phyloP scores from a whole-genome alignment of 805 yeast species.

The Cyberlindnera euphorbiiphila region DNA sequence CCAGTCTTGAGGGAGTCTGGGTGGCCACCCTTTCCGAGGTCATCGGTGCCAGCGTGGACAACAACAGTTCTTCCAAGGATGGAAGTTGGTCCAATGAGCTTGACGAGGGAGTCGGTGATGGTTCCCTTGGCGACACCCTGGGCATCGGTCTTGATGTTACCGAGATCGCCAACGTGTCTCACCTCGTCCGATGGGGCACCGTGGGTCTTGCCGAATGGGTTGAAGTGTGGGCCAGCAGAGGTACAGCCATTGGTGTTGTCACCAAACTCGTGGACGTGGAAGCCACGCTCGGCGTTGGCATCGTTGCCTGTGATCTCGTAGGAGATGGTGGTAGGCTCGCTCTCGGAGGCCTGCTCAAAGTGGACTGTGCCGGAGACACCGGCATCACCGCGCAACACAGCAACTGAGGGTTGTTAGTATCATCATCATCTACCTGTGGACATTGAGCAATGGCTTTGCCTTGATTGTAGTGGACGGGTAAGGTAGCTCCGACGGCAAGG shows the following conservation, averaged over 20 bases:
- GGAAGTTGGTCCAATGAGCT: constrained; percentile 82
- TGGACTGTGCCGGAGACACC: constrained; percentile 82
- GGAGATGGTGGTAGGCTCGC: constrained; percentile 77
- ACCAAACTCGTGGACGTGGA: constrained; percentile 98
- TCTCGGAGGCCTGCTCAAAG: constrained; percentile 79
- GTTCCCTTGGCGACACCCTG: constrained; percentile 90
- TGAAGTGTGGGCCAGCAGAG: constrained; percentile 96
- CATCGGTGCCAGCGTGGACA: constrained; percentile 89
- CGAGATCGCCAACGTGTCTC: constrained; percentile 95
- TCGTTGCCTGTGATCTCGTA: constrained; percentile 91
- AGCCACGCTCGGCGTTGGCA: constrained; percentile 86
- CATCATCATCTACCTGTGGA: too few species aligned
- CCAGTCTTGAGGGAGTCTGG: constrained; percentile 92
- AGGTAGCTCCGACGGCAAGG: too few species aligned
- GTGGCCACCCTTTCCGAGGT: constrained; percentile 91
- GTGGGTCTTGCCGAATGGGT: constrained; percentile 84
- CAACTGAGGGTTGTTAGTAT: constrained; percentile 48
- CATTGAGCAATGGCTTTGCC: too few species aligned
- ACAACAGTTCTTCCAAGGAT: constrained; percentile 94
- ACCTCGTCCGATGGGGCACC: constrained; percentile 84
- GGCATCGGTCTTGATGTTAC: constrained; percentile 87
- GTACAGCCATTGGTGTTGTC: constrained; percentile 99
- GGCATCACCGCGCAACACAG: constrained; percentile 94
- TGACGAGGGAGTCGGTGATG: constrained; percentile 70
- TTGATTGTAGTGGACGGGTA: too few species aligned